These are phyloP conservation scores for Puya raimondii DNA, from an alignment of 176 grass and related monocot genomes.

Conservation along the genomic window DNA sequence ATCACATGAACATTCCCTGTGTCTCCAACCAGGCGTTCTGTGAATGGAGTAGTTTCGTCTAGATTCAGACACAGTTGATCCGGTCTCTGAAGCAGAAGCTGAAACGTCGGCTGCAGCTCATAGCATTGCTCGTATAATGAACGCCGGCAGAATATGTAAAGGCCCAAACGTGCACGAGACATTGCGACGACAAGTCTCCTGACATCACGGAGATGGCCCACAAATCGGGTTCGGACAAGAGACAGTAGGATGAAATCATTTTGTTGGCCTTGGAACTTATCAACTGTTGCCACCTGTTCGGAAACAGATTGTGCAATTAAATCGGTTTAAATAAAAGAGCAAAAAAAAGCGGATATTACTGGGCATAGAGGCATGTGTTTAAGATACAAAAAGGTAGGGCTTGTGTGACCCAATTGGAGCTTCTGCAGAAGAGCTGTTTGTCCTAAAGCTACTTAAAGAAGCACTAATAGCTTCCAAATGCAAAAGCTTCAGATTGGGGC, in stretches of 20 bases:
- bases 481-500: too few relatives aligned
- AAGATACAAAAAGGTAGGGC: not conserved
- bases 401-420: too few relatives aligned
- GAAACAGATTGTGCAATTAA: not conserved
- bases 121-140: conserved; percentile 91
- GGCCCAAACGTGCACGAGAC: conserved; percentile 81
- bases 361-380: not conserved
- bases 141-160: conserved; percentile 80
- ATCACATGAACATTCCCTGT: conserved; percentile 53
- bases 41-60: conserved; percentile 73
- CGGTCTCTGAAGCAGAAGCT: conserved; percentile 66
- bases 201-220: conserved; percentile 94
- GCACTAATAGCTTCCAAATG: too few relatives aligned
- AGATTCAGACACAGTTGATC: conserved; percentile 77
- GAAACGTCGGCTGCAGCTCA: conserved; percentile 92
- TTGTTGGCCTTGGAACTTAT: conserved; percentile 98
- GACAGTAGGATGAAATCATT: conserved; percentile 98
- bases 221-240: conserved; percentile 86
- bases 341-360: conserved; percentile 10
- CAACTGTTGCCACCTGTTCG: conserved; percentile 73
- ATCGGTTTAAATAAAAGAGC: conserved; percentile 10
- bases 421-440: too few relatives aligned
- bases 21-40: conserved; percentile 55
- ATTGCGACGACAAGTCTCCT: conserved; percentile 90
- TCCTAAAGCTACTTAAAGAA: too few relatives aligned